A percentile compares a stretch with the other conserved stretches of the same genome.
These are phyloP conservation scores for Monilinia polystroma DNA, from an alignment of 2,329 filamentous ascomycete species.

Conservation along the genomic window DNA sequence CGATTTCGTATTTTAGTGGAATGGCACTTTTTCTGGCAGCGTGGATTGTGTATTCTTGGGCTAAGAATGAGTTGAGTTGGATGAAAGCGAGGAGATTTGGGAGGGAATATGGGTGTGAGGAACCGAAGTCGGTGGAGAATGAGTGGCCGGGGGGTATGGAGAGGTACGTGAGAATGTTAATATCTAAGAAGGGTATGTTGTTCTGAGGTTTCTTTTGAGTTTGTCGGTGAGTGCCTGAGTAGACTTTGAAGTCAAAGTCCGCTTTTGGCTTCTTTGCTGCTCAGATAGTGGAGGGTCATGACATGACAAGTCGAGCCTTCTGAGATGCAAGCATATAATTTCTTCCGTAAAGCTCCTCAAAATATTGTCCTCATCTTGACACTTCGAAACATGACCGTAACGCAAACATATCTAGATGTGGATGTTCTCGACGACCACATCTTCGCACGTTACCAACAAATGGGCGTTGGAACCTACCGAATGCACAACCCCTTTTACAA, in stretches of 20 bases:
- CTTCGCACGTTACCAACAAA: conserved; percentile 21
- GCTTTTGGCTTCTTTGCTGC: neutral
- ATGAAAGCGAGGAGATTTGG: neutral
- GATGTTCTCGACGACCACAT: conserved; percentile 34
- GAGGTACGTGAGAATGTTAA: neutral
- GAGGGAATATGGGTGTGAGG: neutral
- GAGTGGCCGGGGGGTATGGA: neutral
- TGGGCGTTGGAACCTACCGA: conserved; percentile 27
- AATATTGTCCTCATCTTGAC: neutral
- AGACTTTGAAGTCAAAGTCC: neutral
- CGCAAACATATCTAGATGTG: conserved; percentile 21
- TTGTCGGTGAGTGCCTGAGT: too few relatives aligned
- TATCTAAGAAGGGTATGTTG: neutral
- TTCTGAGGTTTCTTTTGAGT: neutral
- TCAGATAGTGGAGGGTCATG: neutral
- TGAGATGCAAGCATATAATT: neutral
- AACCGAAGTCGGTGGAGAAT: neutral
- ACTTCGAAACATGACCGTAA: conserved; percentile 20
- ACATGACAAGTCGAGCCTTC: neutral
- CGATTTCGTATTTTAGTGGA: neutral
- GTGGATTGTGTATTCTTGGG: neutral
- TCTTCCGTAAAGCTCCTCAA: neutral
- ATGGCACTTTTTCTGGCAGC: neutral
- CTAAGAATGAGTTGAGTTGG: neutral
- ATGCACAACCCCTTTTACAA: conserved; percentile 24